Percentiles rank a stretch among this genome's conserved stretches.
phyloP scores from a whole-genome alignment of 2,329 filamentous ascomycete species.

The Clonostachys byssicola region DNA sequence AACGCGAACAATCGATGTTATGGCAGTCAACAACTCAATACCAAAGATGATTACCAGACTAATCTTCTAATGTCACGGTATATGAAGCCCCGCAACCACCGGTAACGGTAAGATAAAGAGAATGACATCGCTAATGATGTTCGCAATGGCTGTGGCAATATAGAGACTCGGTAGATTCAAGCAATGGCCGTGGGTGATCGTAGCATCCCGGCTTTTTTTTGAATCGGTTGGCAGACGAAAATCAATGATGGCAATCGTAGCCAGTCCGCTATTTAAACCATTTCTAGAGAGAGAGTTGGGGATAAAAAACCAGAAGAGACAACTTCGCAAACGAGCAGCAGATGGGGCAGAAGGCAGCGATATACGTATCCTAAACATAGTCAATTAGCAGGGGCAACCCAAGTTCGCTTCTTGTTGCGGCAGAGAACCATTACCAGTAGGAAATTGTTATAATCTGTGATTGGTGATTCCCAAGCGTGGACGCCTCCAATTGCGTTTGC shows the following conservation, averaged over 20 bases:
- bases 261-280: constrained; percentile 19
- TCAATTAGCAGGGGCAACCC: background rate
- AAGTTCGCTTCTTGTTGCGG: background rate
- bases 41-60: constrained; percentile 33
- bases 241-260: constrained; percentile 16
- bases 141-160: constrained; percentile 36
- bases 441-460: constrained; percentile 5
- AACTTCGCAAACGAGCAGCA: constrained; percentile 21
- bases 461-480: constrained; percentile 13
- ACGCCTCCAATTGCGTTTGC: constrained; percentile 7
- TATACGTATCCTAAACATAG: constrained; percentile 8
- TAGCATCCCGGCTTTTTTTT: constrained; percentile 23
- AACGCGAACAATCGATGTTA: constrained; percentile 17
- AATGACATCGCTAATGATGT: constrained; percentile 38
- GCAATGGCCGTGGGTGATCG: constrained; percentile 14
- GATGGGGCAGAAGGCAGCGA: constrained; percentile 15
- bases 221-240: constrained; percentile 23
- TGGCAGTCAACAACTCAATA: constrained; percentile 24
- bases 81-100: constrained; percentile 32
- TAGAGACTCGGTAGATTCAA: constrained; percentile 38
- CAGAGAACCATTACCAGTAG: background rate
- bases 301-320: constrained; percentile 24
- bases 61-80: constrained; percentile 36
- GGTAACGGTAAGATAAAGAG: constrained; percentile 37
- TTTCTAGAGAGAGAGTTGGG: constrained; percentile 19